Conservation (phyloP, 1,284 basidiomycete species). For the Spongiforma sp. region DNA sequence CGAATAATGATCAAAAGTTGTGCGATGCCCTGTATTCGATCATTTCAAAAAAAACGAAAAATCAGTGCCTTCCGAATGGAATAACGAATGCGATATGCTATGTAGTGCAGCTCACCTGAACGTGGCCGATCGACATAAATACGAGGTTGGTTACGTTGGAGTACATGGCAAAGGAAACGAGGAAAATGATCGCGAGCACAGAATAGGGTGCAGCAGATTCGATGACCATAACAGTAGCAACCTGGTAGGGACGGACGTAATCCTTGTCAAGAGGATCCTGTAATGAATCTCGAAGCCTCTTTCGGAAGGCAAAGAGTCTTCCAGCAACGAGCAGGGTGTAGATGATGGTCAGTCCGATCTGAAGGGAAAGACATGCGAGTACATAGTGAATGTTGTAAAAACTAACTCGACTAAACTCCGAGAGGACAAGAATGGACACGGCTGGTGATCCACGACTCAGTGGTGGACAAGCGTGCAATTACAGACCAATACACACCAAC, state of each 20-base stretch:
- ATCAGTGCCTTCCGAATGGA: not conserved
- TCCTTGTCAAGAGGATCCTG: slow-evolving; percentile 19
- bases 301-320: slow-evolving; percentile 27
- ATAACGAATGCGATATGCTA: no score
- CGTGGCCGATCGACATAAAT: slow-evolving; percentile 25
- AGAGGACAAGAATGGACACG: slow-evolving; percentile 33
- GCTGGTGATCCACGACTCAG: slow-evolving; percentile 13
- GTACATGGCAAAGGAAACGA: slow-evolving; percentile 28
- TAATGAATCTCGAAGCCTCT: slow-evolving; percentile 20
- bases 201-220: slow-evolving; percentile 32
- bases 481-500: slow-evolving; percentile 22
- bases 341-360: slow-evolving; percentile 34
- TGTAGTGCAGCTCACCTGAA: slow-evolving; percentile 25
- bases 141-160: slow-evolving; percentile 28
- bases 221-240: slow-evolving; percentile 26
- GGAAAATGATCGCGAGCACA: slow-evolving; percentile 21
- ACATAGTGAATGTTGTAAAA: slow-evolving; percentile 33
- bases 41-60: not conserved
- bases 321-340: slow-evolving; percentile 36
- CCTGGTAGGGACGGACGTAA: slow-evolving; percentile 27
- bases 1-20: slow-evolving; percentile 38
- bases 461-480: no score
- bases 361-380: slow-evolving; percentile 35
- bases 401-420: slow-evolving; percentile 19
- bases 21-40: slow-evolving; percentile 28